Conservation (phyloP, 2,329 filamentous ascomycete genomes). For the Cylindrodendrum hubeiense region DNA sequence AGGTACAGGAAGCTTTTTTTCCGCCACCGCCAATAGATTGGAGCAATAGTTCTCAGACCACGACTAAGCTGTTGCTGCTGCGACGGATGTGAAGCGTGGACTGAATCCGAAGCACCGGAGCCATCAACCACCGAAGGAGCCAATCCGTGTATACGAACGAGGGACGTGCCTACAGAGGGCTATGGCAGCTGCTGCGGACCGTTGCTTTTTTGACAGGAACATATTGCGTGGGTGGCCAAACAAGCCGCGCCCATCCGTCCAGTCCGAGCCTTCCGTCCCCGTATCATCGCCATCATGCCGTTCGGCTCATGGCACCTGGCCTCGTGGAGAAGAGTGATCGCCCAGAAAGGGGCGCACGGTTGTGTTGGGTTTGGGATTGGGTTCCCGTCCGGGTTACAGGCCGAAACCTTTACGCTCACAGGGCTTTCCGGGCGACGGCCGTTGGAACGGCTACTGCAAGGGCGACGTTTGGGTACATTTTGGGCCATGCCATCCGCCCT, state of each 20-base stretch:
- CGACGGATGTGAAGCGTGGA: conserved; percentile 11
- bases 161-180: neutral
- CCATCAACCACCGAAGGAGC: neutral
- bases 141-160: neutral
- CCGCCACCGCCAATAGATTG: neutral
- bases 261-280: neutral
- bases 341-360: conserved; percentile 6
- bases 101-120: conserved; percentile 23
- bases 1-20: neutral
- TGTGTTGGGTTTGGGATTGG: conserved; percentile 12
- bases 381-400: conserved; percentile 22
- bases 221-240: neutral
- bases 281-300: neutral
- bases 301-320: neutral
- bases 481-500: conserved; percentile 31
- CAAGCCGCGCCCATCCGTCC: neutral
- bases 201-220: neutral
- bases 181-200: neutral
- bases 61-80: neutral
- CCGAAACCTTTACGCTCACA: conserved; percentile 31
- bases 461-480: conserved; percentile 34
- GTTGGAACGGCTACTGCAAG: conserved; percentile 41
- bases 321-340: conserved; percentile 4
- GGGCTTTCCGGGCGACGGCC: conserved; percentile 19
- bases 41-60: neutral